Evolutionary conservation across 2,329 filamentous ascomycete species (phyloP).

Genomic region (Dactylella cylindrospora): DNA sequence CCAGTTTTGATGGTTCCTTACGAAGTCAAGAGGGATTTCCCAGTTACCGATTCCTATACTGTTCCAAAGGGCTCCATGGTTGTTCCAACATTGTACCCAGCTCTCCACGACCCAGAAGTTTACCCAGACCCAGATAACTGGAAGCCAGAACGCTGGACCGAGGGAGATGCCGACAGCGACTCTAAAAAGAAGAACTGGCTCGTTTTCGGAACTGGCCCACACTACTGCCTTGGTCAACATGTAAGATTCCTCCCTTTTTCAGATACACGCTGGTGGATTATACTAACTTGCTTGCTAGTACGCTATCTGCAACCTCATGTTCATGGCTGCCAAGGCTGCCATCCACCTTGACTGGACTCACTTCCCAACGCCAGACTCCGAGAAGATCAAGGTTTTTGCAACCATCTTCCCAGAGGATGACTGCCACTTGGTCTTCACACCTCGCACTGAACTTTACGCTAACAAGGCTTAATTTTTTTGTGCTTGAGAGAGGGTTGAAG

Average conservation of each 20-base stretch:
- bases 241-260: slow-evolving; percentile 40
- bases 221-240: slow-evolving; percentile 92
- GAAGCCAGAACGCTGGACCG: slow-evolving; percentile 88
- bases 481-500: too few species aligned
- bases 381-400: slow-evolving; percentile 97
- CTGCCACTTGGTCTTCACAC: slow-evolving; percentile 72
- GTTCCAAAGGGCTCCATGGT: slow-evolving; percentile 94
- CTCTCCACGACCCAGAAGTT: slow-evolving; percentile 87
- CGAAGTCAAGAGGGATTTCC: slow-evolving; percentile 90
- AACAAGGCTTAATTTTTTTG: too few species aligned
- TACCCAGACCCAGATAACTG: slow-evolving; percentile 87
- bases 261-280: neutral
- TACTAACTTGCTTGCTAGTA: slow-evolving; percentile 56
- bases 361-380: slow-evolving; percentile 75
- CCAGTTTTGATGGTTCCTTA: slow-evolving; percentile 98
- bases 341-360: slow-evolving; percentile 88
- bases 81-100: slow-evolving; percentile 84
- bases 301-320: slow-evolving; percentile 81
- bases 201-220: slow-evolving; percentile 91
- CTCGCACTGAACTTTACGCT: slow-evolving; percentile 50
- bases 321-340: slow-evolving; percentile 86
- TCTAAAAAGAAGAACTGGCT: slow-evolving; percentile 90
- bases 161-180: slow-evolving; percentile 82
- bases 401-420: slow-evolving; percentile 97
- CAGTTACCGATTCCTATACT: slow-evolving; percentile 83